phyloP scores from a whole-genome alignment of 306 rosid species.

The Dryas alaskensis region DNA sequence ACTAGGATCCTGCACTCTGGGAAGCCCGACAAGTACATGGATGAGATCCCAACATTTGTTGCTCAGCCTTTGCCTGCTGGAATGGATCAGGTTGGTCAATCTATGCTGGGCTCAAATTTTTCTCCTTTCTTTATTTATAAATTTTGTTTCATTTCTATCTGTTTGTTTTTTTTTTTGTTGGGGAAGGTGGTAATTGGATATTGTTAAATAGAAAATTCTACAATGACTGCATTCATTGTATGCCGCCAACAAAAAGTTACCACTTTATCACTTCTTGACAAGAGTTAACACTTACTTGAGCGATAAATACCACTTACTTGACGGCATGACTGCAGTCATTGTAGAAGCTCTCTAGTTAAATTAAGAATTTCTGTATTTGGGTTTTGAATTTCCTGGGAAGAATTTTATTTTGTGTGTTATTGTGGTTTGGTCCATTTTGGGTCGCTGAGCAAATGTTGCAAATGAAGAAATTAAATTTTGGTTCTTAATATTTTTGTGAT shows the following conservation, averaged over 20 bases:
- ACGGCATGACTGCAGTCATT: too few species aligned
- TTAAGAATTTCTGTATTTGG: background rate
- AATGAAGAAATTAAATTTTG: background rate
- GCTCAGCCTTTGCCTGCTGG: conserved; percentile 97
- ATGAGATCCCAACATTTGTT: conserved; percentile 95
- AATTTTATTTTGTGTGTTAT: background rate
- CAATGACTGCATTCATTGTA: too few species aligned
- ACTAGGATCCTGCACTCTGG: conserved; percentile 93
- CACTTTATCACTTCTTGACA: too few species aligned
- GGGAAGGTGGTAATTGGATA: background rate
- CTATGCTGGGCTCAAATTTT: background rate
- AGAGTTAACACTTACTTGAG: too few species aligned
- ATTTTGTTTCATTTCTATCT: background rate
- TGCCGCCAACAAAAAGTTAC: too few species aligned
- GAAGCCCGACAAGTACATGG: conserved; percentile 68
- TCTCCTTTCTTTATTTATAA: background rate
- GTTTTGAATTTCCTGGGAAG: background rate
- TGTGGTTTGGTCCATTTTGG: background rate
- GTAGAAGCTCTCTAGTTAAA: too few species aligned
- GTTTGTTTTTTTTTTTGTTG: background rate
- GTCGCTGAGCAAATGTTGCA: background rate
- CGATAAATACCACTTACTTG: too few species aligned
- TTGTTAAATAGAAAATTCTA: too few species aligned
- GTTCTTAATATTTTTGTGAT: background rate
- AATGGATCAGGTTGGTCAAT: conserved; percentile 68